Conservation (phyloP, 1,139 yeast species). For the Nakaseomyces sp. region DNA sequence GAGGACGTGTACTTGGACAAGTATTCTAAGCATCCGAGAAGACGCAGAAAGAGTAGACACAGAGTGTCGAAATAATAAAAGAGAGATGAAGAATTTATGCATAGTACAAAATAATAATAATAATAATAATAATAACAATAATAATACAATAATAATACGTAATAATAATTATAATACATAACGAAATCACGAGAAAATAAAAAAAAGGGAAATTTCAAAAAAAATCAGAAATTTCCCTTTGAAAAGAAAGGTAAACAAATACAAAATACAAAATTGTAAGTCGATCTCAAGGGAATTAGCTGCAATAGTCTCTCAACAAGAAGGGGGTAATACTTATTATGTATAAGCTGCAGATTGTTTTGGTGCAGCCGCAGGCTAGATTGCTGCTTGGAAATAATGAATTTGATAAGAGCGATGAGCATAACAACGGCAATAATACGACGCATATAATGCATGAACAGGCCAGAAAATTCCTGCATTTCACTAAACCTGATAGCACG, state of each 20-base stretch:
- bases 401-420: not conserved
- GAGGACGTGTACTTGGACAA: conserved; percentile 4
- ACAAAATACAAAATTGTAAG: not conserved
- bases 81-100: no score
- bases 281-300: no score
- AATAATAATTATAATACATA: not conserved
- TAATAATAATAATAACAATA: not conserved
- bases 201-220: not conserved
- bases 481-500: conserved; percentile 41
- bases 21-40: conserved; percentile 2
- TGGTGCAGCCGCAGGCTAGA: conserved; percentile 1
- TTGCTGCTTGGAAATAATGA: not conserved
- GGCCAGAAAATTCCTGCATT: conserved; percentile 45
- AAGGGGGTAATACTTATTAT: not conserved
- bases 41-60: not conserved
- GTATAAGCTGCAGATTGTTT: conserved; percentile 4
- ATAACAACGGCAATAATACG: not conserved
- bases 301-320: no score
- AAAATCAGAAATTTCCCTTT: no score
- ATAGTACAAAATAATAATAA: no score
- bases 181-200: not conserved
- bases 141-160: not conserved
- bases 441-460: conserved; percentile 1
- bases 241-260: not conserved
- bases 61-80: conserved; percentile 1